Percentiles rank a stretch among this genome's conserved stretches.
These are phyloP conservation scores for Solanum commersonii DNA, from an alignment of 257 asterid species.

Conservation along the genomic window DNA sequence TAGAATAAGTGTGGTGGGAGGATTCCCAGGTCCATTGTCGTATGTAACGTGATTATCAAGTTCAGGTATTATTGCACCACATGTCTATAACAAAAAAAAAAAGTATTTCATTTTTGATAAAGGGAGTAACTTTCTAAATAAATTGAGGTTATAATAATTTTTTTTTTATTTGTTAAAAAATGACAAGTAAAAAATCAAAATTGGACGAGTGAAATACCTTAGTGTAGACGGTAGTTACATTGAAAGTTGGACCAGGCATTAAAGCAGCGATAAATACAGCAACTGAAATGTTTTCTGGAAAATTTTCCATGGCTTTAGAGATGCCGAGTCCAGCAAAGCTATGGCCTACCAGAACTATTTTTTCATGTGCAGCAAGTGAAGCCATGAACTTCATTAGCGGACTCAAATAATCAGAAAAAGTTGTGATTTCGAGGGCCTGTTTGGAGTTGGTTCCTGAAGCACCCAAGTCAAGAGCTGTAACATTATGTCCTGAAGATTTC, in stretches of 20 bases:
- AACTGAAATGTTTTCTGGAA: constrained; percentile 13
- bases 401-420: constrained; percentile 5
- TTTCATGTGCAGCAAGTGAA: constrained; percentile 7
- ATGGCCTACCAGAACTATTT: constrained; percentile 26
- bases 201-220: not conserved
- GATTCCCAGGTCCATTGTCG: constrained; percentile 15
- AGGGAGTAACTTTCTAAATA: too few relatives aligned
- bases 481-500: constrained; percentile 14
- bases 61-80: not conserved
- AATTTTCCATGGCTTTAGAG: constrained; percentile 31
- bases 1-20: constrained; percentile 8
- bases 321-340: constrained; percentile 22
- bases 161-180: too few relatives aligned
- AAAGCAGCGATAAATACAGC: constrained; percentile 10
- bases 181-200: too few relatives aligned
- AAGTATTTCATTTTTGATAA: too few relatives aligned
- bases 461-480: constrained; percentile 21
- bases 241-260: constrained; percentile 16
- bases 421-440: not conserved
- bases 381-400: constrained; percentile 29
- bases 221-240: not conserved
- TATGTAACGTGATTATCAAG: constrained; percentile 1
- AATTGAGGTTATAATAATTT: too few relatives aligned
- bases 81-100: not conserved
- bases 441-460: constrained; percentile 19